Conservation (phyloP, 2,329 filamentous ascomycete species). For the Zelopaecilomyces penicillatus region DNA sequence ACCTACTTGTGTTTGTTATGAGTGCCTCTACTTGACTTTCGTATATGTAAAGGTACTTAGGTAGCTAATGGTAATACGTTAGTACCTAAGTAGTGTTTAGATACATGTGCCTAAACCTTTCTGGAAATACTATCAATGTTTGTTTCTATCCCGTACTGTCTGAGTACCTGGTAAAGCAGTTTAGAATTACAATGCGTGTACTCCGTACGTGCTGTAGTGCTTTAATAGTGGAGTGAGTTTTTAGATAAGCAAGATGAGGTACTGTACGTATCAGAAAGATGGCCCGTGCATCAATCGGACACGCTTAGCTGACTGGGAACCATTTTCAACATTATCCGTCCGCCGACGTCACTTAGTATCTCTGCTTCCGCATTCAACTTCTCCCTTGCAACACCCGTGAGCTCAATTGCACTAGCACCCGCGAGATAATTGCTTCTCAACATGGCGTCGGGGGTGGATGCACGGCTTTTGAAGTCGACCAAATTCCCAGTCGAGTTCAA, state of each 20-base stretch:
- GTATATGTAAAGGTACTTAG: too few relatives aligned
- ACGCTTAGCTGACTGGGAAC: not conserved
- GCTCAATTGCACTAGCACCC: not conserved
- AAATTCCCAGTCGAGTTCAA: slow-evolving; percentile 93
- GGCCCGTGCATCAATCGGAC: slow-evolving; percentile 1
- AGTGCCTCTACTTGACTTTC: too few relatives aligned
- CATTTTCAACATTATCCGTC: slow-evolving; percentile 9
- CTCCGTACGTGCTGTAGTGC: too few relatives aligned
- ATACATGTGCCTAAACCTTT: too few relatives aligned
- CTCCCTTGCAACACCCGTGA: slow-evolving; percentile 10
- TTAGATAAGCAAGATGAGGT: not conserved
- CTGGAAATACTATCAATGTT: too few relatives aligned
- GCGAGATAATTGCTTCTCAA: slow-evolving; percentile 14
- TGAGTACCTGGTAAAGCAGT: too few relatives aligned
- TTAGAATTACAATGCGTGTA: too few relatives aligned
- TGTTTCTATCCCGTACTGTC: too few relatives aligned
- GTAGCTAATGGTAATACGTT: too few relatives aligned
- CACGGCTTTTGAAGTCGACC: slow-evolving; percentile 80
- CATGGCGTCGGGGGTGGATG: slow-evolving; percentile 81
- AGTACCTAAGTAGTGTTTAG: too few relatives aligned
- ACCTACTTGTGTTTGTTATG: too few relatives aligned
- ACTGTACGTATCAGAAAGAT: not conserved
- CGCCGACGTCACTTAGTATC: slow-evolving; percentile 22
- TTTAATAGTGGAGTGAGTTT: not conserved
- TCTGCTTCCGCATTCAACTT: slow-evolving; percentile 4